Base-by-base conservation (phyloP, 164 flowering plant genomes). In the Tetracentron sinense region DNA sequence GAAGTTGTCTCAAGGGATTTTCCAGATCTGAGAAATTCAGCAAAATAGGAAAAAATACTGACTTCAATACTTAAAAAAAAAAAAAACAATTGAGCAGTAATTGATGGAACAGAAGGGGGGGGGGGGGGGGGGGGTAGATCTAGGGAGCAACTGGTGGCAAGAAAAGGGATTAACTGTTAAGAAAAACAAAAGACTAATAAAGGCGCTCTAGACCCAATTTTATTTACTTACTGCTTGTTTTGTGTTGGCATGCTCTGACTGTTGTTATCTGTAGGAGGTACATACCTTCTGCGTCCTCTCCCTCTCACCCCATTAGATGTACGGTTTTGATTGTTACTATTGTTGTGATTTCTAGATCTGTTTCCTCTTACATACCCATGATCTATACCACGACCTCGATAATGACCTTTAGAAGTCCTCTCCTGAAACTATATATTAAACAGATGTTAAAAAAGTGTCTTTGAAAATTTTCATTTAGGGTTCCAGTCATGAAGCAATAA, bases 261-360 rank as follows among this genome's bases (percentile, higher is more conserved):
- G 20, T 56, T 75, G 69, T 68, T 77, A 74, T 62, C 86, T 19
- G 38, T 7, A 30, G 76, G 38, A 63, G 83, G 80, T 63, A 84
- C 88, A 74, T 89, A 89, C 66, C 79, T 79, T 71, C 90, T 74
- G 7, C 88, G 92, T 2, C 99, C 96, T 71, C 96, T 80, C 23
- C 97, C 99, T 76, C 87, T 83, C 30, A 86, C 82, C 79, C 42
- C 60, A 72, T 75, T 86, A n/a, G 81, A 77, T 51, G 62, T 70
- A 30, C 69, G 74, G 58, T 58, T 78, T 58, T 80, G 85, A 68
- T 68, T 73, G 65, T 61, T 74, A 63, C 62, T 72, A n/a, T 76
- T 78, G 46, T 65, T 71, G 63, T 69, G 75, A 48, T 64, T n/a
- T n/a, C n/a, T n/a, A n/a, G n/a, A n/a, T n/a, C 89, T 83, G 76